Evolutionary conservation across 768 basidiomycete species (phyloP).

Genomic region (Panus rudis): DNA sequence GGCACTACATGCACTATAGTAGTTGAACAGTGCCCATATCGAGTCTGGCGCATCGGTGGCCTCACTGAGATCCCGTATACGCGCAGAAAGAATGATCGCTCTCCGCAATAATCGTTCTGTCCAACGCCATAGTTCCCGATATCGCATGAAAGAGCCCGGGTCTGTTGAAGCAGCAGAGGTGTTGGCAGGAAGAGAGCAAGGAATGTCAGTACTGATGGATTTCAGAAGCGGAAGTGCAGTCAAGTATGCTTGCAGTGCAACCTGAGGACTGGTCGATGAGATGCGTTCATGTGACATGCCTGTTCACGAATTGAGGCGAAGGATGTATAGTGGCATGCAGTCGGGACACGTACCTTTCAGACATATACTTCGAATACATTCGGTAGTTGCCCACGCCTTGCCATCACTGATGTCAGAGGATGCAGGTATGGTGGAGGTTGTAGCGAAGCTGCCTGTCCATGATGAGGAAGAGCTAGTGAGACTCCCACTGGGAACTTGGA

Average conservation of each 20-base stretch:
- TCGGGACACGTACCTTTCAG: constrained; percentile 52
- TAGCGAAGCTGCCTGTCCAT: constrained; percentile 42
- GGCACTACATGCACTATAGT: constrained; percentile 52
- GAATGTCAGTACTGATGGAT: constrained; percentile 40
- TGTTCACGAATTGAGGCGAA: constrained; percentile 21
- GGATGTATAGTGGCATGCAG: constrained; percentile 1
- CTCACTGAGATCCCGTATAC: constrained; percentile 30
- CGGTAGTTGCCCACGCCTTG: constrained; percentile 63
- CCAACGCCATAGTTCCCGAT: constrained; percentile 86
- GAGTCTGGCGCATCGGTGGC: constrained; percentile 30
- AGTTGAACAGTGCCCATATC: constrained; percentile 58
- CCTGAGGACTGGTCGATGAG: constrained; percentile 36
- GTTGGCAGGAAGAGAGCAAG: constrained; percentile 20
- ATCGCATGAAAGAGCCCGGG: constrained; percentile 46
- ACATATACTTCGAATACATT: constrained; percentile 70
- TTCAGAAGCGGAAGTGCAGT: constrained; percentile 48
- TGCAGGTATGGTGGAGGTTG: constrained; percentile 32
- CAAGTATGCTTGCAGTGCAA: constrained; percentile 53
- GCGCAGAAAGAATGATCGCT: constrained; percentile 60
- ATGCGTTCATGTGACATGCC: constrained; percentile 74
- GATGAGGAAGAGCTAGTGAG: constrained; percentile 36
- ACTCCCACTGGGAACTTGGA: constrained; percentile 30
- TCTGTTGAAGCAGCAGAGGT: constrained; percentile 35
- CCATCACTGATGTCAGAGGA: constrained; percentile 59
- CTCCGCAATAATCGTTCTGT: constrained; percentile 77